phyloP scores from a whole-genome alignment of 768 basidiomycete genomes.

The Multifurca ochricompacta region DNA sequence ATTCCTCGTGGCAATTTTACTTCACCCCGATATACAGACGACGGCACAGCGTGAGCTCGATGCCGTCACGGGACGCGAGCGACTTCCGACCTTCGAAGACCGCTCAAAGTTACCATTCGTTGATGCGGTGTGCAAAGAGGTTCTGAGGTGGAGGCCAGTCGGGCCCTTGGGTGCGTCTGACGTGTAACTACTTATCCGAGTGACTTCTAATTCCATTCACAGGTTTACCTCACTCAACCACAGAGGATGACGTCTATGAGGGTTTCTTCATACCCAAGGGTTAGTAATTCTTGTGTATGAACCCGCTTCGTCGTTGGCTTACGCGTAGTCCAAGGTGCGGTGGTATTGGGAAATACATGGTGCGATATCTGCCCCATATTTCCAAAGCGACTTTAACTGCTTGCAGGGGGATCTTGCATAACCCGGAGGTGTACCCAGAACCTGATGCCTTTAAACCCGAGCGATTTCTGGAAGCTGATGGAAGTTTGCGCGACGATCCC shows the following conservation, averaged over 20 bases:
- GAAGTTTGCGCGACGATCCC: constrained; percentile 7
- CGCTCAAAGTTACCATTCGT: constrained; percentile 23
- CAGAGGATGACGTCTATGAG: constrained; percentile 24
- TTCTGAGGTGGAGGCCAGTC: constrained; percentile 23
- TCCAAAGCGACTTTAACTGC: neutral
- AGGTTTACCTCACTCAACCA: constrained; percentile 21
- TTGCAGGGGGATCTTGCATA: constrained; percentile 22
- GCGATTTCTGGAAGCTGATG: constrained; percentile 18
- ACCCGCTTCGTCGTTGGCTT: neutral
- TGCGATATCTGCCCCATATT: neutral
- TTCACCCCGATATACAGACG: constrained; percentile 24
- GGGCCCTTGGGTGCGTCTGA: constrained; percentile 21
- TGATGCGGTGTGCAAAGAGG: constrained; percentile 23
- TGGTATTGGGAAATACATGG: neutral
- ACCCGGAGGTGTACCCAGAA: constrained; percentile 20
- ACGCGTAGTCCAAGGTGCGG: neutral
- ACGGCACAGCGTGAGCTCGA: constrained; percentile 28
- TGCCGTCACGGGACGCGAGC: constrained; percentile 19
- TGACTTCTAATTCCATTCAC: neutral
- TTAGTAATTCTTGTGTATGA: neutral
- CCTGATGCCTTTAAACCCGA: constrained; percentile 23
- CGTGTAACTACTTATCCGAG: neutral
- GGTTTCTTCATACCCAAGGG: constrained; percentile 26
- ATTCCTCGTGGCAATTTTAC: constrained; percentile 24
- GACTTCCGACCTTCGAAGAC: constrained; percentile 27